Evolutionary conservation across 352 stramenopile species (phyloP).

Genomic region (Phytopythium oedochilum): DNA sequence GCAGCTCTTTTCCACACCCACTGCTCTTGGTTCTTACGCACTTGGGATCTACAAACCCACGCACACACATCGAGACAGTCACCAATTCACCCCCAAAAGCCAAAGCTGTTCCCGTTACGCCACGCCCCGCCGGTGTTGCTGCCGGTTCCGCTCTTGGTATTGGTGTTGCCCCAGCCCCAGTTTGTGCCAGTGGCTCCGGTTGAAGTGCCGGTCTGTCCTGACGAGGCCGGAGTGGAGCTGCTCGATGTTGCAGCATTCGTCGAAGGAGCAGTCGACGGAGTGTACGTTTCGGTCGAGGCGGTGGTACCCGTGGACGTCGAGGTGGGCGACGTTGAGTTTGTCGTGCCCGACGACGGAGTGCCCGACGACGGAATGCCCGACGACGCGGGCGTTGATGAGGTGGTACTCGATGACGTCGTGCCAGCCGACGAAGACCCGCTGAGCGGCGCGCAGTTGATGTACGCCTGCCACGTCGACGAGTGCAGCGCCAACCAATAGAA

Average conservation of each 20-base stretch:
- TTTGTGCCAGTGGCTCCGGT: neutral
- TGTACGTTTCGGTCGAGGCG: slow-evolving; percentile 6
- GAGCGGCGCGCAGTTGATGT: slow-evolving; percentile 25
- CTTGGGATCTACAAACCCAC: too few species aligned
- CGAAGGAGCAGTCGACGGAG: neutral
- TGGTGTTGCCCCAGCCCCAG: slow-evolving; percentile 1
- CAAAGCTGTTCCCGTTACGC: neutral
- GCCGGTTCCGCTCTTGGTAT: slow-evolving; percentile 1
- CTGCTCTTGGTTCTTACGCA: neutral
- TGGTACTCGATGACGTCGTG: slow-evolving; percentile 14
- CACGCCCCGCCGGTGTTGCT: neutral
- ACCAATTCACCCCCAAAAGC: neutral
- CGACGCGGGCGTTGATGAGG: too few species aligned
- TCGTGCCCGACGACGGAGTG: neutral
- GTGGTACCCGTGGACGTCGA: slow-evolving; percentile 4
- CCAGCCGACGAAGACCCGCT: too few species aligned
- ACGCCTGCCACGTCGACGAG: slow-evolving; percentile 37
- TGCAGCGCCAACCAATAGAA: slow-evolving; percentile 45
- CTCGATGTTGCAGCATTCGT: neutral
- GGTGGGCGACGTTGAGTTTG: neutral
- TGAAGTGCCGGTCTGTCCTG: neutral
- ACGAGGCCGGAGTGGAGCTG: neutral
- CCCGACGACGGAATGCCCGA: slow-evolving; percentile 3
- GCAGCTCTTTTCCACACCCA: neutral
- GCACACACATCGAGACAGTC: neutral